Evolutionary conservation across 495 filamentous ascomycete genomes (phyloP).

Genomic region (Recurvomyces mirabilis): DNA sequence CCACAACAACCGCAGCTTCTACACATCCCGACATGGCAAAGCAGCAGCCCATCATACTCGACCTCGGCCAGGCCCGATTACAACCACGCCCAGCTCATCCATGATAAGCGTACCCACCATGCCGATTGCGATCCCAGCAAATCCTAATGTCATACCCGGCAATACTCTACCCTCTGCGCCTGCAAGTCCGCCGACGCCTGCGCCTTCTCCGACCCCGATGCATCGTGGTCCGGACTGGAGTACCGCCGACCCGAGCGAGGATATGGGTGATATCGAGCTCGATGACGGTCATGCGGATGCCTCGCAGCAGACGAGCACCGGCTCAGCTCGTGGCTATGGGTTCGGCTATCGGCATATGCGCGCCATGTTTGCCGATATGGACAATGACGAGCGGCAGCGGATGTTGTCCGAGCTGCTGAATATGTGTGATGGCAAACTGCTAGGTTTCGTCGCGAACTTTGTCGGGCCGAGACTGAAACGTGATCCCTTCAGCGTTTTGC

Average conservation of each 20-base stretch:
- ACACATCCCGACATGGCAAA: conserved; percentile 14
- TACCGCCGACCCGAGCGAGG: conserved; percentile 46
- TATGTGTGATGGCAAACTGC: conserved; percentile 82
- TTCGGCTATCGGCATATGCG: conserved; percentile 40
- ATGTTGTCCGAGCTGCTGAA: conserved; percentile 77
- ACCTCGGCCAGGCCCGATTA: conserved; percentile 11
- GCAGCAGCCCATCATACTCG: conserved; percentile 1
- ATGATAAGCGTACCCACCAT: conserved; percentile 15
- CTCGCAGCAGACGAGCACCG: background rate
- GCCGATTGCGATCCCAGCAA: conserved; percentile 16
- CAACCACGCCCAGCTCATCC: conserved; percentile 10
- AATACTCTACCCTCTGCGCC: conserved; percentile 56
- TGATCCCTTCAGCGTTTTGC: conserved; percentile 81
- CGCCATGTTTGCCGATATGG: conserved; percentile 44
- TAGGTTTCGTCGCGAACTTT: conserved; percentile 89
- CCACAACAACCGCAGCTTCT: conserved; percentile 16
- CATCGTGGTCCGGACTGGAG: conserved; percentile 50
- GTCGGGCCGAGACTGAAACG: conserved; percentile 88
- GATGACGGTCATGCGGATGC: conserved; percentile 1
- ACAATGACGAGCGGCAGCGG: conserved; percentile 44
- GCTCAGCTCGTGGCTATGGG: conserved; percentile 4
- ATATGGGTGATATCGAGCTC: conserved; percentile 30
- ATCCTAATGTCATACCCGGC: conserved; percentile 33
- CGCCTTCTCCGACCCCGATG: conserved; percentile 55
- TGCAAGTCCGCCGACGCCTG: conserved; percentile 57